Evolutionary conservation across 805 yeast genomes (phyloP).

Genomic region (Candida lessepsii): DNA sequence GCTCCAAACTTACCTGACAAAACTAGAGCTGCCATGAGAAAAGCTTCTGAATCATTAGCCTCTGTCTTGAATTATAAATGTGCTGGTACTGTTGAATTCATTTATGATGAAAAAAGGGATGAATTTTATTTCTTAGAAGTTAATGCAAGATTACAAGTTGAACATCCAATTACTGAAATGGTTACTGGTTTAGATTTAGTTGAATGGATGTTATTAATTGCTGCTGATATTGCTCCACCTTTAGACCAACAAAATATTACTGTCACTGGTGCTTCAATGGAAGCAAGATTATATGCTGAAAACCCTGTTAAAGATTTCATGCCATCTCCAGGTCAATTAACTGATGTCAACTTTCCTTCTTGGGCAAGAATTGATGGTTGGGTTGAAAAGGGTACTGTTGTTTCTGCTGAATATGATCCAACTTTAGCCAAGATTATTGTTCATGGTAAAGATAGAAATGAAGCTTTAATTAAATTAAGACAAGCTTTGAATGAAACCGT

Average conservation of each 20-base stretch:
- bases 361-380: conserved; percentile 96
- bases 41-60: conserved; percentile 82
- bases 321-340: conserved; percentile 95
- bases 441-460: conserved; percentile 84
- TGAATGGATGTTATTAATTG: conserved; percentile 94
- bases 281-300: conserved; percentile 94
- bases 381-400: conserved; percentile 83
- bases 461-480: conserved; percentile 74
- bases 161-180: conserved; percentile 95
- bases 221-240: conserved; percentile 86
- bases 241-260: conserved; percentile 52
- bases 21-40: conserved; percentile 72
- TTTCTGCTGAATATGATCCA: conserved; percentile 95
- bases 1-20: conserved; percentile 88
- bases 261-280: conserved; percentile 89
- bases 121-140: conserved; percentile 95
- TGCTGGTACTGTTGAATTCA: conserved; percentile 97
- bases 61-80: conserved; percentile 84
- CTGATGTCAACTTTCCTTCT: conserved; percentile 78
- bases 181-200: conserved; percentile 94
- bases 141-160: conserved; percentile 95
- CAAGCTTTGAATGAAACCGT: conserved; percentile 83
- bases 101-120: conserved; percentile 81
- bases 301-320: conserved; percentile 92
- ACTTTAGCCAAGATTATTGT: conserved; percentile 95